Evolutionary conservation across 352 stramenopile species (phyloP).

Genomic region (Globisporangium alternatum): DNA sequence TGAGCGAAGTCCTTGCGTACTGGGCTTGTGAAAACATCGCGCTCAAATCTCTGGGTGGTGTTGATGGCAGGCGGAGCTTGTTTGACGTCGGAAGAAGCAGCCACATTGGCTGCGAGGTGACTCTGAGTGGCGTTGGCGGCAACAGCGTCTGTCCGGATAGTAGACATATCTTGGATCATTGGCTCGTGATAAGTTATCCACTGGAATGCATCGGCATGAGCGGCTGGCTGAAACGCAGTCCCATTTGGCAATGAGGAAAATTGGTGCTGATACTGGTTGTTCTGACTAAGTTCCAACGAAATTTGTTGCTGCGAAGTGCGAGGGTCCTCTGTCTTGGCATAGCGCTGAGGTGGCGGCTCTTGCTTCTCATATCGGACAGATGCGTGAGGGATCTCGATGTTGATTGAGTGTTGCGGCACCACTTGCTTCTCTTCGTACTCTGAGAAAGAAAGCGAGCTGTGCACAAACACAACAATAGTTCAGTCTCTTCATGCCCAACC

Average conservation of each 20-base stretch:
- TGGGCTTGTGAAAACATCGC: background rate
- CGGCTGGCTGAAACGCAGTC: background rate
- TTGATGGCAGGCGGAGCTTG: background rate
- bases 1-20: background rate
- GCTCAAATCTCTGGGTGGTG: background rate
- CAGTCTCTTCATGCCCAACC: background rate
- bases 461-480: background rate
- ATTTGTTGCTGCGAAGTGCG: background rate
- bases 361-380: background rate
- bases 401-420: conserved; percentile 3
- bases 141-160: background rate
- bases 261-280: background rate
- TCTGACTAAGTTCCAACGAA: background rate
- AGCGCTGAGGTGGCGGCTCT: background rate
- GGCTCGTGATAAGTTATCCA: background rate
- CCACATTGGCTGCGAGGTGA: background rate
- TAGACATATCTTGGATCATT: background rate
- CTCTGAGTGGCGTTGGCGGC: background rate
- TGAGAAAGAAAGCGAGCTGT: conserved; percentile 12
- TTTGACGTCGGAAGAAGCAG: background rate
- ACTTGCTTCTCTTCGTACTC: background rate
- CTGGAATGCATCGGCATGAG: background rate
- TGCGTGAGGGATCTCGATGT: conserved; percentile 3
- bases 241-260: background rate
- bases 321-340: background rate